Base-by-base conservation (phyloP, 2,329 filamentous ascomycete genomes). In the Monascus ruber region DNA sequence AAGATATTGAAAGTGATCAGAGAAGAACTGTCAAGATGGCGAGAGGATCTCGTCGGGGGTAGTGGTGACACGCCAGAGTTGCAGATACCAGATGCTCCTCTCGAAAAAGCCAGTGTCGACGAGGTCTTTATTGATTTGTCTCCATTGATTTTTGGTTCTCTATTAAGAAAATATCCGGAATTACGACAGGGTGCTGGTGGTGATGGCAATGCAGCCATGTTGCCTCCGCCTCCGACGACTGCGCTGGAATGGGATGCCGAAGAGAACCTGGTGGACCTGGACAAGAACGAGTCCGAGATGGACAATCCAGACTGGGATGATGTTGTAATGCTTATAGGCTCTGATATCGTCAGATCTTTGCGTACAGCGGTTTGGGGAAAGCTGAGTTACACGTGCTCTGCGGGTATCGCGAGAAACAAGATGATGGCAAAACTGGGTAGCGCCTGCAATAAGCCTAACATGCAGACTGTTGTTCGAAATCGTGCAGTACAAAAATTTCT, bases 221-320 rank as follows among this genome's bases (percentile, higher is more conserved):
- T 96, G 17, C 87, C 88, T 3, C 68, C 77, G 27, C 87, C 88
- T 24, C 76, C 77, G 0, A 79, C 73, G 0, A 82, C 81, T 1
- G 83, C 79, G 1, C 63, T 95, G 11, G 81, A 93, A 56, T 95
- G 88, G 88, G 69, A 81, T 44, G 76, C 81, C 0, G 57, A 59
- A 34, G 86, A 94, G 64, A 82, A 79, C n/a, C 66, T 94, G 40
- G 71, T 93, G 10, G 85, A 88, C 55, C 67, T 94, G 36, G 80
- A 91, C 47, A 71, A 77, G 31, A 69, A 70, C 24, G 76, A 87
- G 44, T 75, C 76, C 7, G 88, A 94, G 60, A 74, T 81, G 17
- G 74, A 82, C 49, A 83, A 93, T 53, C 85, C 86, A 1, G 91
- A 98, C 63, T 98, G 91, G 91, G 89, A 98, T 59, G 91, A 98